Evolutionary conservation across 164 flowering plant species (phyloP), one percentile per base, ranked within the genome.

Genomic region (Taxillus chinensis): DNA sequence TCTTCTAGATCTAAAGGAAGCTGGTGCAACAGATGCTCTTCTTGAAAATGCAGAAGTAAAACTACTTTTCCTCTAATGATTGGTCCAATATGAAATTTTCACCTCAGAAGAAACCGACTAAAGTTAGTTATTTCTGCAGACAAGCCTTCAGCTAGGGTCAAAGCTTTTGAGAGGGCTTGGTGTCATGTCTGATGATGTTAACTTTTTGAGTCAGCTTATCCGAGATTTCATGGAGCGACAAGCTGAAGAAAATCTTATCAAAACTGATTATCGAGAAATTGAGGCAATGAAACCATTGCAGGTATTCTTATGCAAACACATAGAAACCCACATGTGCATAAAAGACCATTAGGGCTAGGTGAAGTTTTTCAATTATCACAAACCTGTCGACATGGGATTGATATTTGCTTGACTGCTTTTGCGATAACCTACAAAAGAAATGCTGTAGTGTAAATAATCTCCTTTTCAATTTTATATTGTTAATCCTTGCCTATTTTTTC

Each of bases 21-120:
- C 83, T n/a, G 99, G 99, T 56, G 97, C 92, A 51, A 90, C 99
- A 16, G 97, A 89, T 76, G 96, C 91, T 58, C 87, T 93, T 70
- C 82, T 90, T 63, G 99, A 93, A 74, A 82, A 73, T 67, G 78
- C 97, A 2, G 96, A 93, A 92, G 98, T 92, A 75, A 12, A 15
- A 57, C 41, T 45, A 39, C 11, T 12, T 39, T 5, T 46, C 40
- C 38, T 64, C 9, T 12, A 16, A 38, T 62, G 1, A 43, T 6
- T 43, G 46, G 8, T 9, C 13, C 27, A 27, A 27, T 27, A 27
- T 27, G 27, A 27, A 27, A 27, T 27, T 27, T 27, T 27, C 27
- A 27, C 27, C 27, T 27, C 27, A 27, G 27, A 27, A 27, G 27
- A 27, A 27, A 27, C 13, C 4, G 12, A 11, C 51, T 48, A 48